Base-by-base conservation (phyloP, 495 filamentous ascomycete species). In the Neurospora tetrasperma region DNA sequence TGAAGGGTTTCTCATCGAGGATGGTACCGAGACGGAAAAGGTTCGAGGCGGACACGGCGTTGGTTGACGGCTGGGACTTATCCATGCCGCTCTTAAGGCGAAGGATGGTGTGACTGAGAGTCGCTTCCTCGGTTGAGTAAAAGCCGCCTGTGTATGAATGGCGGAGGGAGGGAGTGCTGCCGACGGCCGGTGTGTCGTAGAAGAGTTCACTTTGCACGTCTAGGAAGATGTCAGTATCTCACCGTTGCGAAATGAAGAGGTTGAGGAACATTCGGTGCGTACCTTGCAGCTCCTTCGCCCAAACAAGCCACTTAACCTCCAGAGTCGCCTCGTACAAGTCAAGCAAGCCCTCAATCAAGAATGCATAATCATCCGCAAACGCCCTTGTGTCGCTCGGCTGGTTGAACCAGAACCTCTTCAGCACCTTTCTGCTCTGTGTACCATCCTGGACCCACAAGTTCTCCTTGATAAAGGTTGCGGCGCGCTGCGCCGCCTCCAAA, bases 341-440 rank as follows among this genome's bases (percentile, higher is more conserved):
- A 69, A 98, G 84, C 23, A 98, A 84, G 1, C 94, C 96, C 39
- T 90, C 87, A 69, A 94, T 93, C 70, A 98, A 77, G 80, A 92
- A 97, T 4, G 96, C 94, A 80, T 98, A 99, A 80, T 99, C 96
- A 75, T 99, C 96, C 6, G 94, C 94, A 80, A 98, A 97, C 1
- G 89, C 96, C 6, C 85, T 85, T 0, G 90, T 92, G 43, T 91
- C 86, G 38, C 93, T 92, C 1, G 78, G 42, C 83, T 77, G 79
- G 74, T 94, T 89, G 40, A 90, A 89, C 78, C 90, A 97, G 66
- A 96, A 91, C 35, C 96, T 86, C 74, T 90, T 90, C 48, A 98
- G 81, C 4, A 86, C 85, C 39, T 88, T 89, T 27, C 70, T 42
- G 14, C 16, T 38, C 42, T 62, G 42, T 12, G 41, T 69, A 9